Percentiles rank a stretch among this genome's conserved stretches.
phyloP scores from a whole-genome alignment of 2,329 filamentous ascomycete genomes.

The Sclerotiophoma versabilis region DNA sequence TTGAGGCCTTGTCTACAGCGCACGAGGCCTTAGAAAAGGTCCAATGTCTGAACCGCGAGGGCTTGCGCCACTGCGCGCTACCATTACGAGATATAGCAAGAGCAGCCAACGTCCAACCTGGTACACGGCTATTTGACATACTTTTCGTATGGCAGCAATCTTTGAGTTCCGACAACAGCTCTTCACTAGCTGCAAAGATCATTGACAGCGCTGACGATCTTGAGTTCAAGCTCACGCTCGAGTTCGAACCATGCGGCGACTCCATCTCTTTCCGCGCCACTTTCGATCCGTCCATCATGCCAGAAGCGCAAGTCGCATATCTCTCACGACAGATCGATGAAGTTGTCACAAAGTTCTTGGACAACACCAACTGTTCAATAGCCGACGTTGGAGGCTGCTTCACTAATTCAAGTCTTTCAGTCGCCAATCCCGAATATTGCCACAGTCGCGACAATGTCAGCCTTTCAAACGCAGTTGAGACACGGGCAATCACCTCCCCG shows the following conservation, averaged over 20 bases:
- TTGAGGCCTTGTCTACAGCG: slow-evolving; percentile 60
- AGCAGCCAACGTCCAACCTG: slow-evolving; percentile 61
- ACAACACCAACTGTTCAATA: slow-evolving; percentile 45
- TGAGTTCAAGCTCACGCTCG: slow-evolving; percentile 78
- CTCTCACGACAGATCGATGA: slow-evolving; percentile 69
- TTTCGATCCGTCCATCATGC: slow-evolving; percentile 62
- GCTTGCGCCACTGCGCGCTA: slow-evolving; percentile 69
- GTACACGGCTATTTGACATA: slow-evolving; percentile 73
- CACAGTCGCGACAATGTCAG: slow-evolving; percentile 29
- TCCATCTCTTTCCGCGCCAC: slow-evolving; percentile 61
- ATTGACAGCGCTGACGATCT: slow-evolving; percentile 71
- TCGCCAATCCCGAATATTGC: slow-evolving; percentile 50
- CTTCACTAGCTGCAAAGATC: slow-evolving; percentile 58
- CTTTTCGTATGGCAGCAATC: slow-evolving; percentile 88
- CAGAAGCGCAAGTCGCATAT: slow-evolving; percentile 61
- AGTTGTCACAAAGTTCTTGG: slow-evolving; percentile 56
- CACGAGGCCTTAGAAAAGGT: slow-evolving; percentile 68
- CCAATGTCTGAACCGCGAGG: slow-evolving; percentile 70
- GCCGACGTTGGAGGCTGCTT: slow-evolving; percentile 35
- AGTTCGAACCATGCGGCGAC: slow-evolving; percentile 70
- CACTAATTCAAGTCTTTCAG: slow-evolving; percentile 42
- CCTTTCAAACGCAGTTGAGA: slow-evolving; percentile 60
- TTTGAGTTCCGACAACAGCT: slow-evolving; percentile 48
- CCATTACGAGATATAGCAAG: slow-evolving; percentile 75
- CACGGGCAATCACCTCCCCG: slow-evolving; percentile 58